Base-by-base conservation (phyloP, 1,284 basidiomycete genomes). In the Boletus albobrunnescens region DNA sequence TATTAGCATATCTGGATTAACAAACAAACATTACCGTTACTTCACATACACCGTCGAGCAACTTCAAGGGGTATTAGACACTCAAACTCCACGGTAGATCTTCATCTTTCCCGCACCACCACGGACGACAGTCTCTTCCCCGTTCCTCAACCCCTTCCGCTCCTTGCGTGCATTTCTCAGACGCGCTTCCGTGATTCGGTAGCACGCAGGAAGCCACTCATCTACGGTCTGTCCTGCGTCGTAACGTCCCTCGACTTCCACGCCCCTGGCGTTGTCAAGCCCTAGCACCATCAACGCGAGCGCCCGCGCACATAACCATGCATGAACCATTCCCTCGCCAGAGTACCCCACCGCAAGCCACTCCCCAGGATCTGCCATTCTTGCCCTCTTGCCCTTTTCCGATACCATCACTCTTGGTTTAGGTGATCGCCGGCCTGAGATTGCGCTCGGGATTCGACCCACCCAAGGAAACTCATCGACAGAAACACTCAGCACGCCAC, bases 251-350 rank as follows among this genome's bases (percentile, higher is more conserved):
- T 61, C 62, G 4, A 9, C 8, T 22, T 50, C 47, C 26, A 59
- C 62, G 36, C 64, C 68, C 16, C 53, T 53, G 27, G 61, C 65
- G 10, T 51, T 24, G 19, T 64, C 65, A 7, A 61, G 53, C 5
- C 67, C 72, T 4, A 80, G 63, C 4, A 83, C 63, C 79, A 82
- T 82, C 49, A 70, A 58, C 11, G 79, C 81, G 41, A 84, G 58
- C 4, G 78, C 81, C 50, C 73, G 72, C 2, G 75, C 73, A 50
- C 78, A 76, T 58, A 81, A 56, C 78, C 80, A 84, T 5, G 79
- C 81, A 55, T 82, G 74, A 3, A 77, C 76, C 82, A 84, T 84
- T 5, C 82, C 82, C 53, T 84, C 82, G 1, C 82, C 82, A 10
- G 73, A 71, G 53, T 80, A 84, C 1, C 80, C 82, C 16, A 78